Conservation (phyloP, 2,329 filamentous ascomycete genomes). For the Penicillium polonicum region DNA sequence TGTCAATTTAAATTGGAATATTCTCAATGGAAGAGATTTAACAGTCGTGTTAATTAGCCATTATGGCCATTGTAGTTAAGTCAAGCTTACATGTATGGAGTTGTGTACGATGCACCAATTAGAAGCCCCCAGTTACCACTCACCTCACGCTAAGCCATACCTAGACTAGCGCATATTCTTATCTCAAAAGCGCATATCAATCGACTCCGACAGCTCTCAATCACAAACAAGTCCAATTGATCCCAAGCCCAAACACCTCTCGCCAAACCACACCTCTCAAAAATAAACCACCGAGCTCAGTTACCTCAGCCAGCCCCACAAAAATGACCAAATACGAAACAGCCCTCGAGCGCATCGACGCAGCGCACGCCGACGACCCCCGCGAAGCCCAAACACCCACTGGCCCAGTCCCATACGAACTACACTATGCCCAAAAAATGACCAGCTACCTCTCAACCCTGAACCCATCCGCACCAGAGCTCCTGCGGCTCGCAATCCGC, state of each 20-base stretch:
- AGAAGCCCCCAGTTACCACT: background rate
- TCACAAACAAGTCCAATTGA: background rate
- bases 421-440: constrained; percentile 80
- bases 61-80: background rate
- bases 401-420: constrained; percentile 66
- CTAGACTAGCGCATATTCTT: background rate
- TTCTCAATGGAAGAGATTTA: background rate
- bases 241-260: background rate
- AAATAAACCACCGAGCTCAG: background rate
- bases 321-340: constrained; percentile 36
- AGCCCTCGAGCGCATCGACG: constrained; percentile 69
- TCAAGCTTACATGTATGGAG: background rate
- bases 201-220: background rate
- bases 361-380: constrained; percentile 68
- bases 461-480: constrained; percentile 61
- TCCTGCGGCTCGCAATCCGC: constrained; percentile 72
- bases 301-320: background rate
- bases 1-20: background rate
- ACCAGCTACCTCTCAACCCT: constrained; percentile 67
- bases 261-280: background rate
- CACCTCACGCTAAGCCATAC: background rate
- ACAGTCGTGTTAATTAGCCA: background rate
- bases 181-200: constrained; percentile 4
- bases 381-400: constrained; percentile 48
- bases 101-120: background rate